Conservation (phyloP, 345 rosid species). For the Eucalyptus sp. region DNA sequence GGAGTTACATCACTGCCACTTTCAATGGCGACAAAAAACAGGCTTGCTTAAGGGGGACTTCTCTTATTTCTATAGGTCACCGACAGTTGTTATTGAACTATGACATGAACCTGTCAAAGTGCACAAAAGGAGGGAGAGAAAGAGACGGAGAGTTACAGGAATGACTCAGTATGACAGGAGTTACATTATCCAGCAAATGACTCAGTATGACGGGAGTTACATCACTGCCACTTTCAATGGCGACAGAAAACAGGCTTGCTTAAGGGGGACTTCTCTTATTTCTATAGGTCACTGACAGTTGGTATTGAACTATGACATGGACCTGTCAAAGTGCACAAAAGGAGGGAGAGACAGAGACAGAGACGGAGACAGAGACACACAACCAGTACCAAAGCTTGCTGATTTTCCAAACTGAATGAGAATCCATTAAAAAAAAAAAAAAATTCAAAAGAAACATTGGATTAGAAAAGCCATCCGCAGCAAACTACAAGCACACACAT, state of each 20-base stretch:
- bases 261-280: neutral
- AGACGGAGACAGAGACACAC: neutral
- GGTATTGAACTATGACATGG: neutral
- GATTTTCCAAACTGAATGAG: neutral
- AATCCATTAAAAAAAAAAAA: neutral
- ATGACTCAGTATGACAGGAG: no score
- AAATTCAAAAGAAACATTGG: neutral
- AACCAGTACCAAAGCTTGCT: neutral
- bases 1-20: neutral
- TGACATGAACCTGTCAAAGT: neutral
- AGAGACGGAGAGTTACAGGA: neutral
- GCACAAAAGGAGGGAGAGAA: neutral
- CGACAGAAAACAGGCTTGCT: neutral
- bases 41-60: neutral
- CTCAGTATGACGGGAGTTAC: neutral
- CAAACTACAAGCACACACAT: neutral
- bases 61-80: neutral
- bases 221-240: neutral
- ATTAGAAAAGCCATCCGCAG: neutral
- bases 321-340: neutral
- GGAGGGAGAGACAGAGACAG: neutral
- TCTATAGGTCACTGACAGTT: neutral
- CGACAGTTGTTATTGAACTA: neutral
- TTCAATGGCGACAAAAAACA: neutral
- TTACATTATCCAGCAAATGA: no score